Conservation (phyloP, 176 grass and related monocot species). For the Zizania latifolia region DNA sequence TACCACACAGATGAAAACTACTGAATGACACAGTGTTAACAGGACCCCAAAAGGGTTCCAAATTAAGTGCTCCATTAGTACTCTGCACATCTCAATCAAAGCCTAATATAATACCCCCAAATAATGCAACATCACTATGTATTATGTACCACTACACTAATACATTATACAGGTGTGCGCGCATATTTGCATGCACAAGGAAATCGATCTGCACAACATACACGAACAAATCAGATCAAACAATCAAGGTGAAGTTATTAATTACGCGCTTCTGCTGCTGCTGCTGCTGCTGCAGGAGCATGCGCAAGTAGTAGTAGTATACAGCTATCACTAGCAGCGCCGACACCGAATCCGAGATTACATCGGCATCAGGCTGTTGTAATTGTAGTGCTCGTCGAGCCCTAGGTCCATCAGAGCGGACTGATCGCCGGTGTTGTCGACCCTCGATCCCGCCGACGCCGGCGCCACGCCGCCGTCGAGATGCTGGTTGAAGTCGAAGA, state of each 20-base stretch:
- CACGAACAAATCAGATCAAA: slow-evolving; percentile 33
- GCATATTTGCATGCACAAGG: slow-evolving; percentile 13
- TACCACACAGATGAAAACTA: neutral
- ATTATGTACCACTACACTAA: neutral
- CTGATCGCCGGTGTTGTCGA: slow-evolving; percentile 4
- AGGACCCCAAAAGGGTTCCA: neutral
- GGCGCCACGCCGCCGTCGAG: neutral
- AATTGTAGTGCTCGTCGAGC: slow-evolving; percentile 43
- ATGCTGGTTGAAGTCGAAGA: slow-evolving; percentile 33
- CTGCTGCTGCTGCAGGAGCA: neutral
- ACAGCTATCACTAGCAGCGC: neutral
- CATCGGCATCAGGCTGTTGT: slow-evolving; percentile 43
- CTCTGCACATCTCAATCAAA: slow-evolving; percentile 7
- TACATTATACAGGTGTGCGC: neutral
- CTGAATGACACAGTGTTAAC: neutral
- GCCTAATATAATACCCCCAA: slow-evolving; percentile 5
- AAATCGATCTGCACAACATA: slow-evolving; percentile 35
- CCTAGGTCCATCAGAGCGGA: slow-evolving; percentile 45
- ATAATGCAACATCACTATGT: slow-evolving; percentile 25
- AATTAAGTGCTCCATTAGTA: neutral
- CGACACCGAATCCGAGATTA: neutral
- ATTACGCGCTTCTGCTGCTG: neutral
- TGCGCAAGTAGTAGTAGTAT: neutral
- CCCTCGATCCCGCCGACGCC: neutral
- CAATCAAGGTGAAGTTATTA: neutral